Conservation (phyloP, 2,329 filamentous ascomycete species). For the Aspergillus ibericus region DNA sequence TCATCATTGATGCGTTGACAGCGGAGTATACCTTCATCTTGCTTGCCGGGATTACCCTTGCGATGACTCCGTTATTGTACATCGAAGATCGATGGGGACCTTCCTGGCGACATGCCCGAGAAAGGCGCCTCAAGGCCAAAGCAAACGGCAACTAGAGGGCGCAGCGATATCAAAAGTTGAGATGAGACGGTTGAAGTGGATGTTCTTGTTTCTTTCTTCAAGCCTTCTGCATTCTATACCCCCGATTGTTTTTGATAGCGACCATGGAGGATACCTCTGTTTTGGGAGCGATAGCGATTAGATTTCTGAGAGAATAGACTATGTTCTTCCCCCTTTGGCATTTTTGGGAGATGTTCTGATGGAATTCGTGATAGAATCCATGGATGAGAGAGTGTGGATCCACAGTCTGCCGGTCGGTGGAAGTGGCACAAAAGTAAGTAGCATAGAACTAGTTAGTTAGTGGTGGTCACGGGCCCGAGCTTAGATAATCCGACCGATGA, state of each 20-base stretch:
- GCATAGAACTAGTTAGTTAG: no score
- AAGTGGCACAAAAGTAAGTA: no score
- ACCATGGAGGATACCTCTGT: neutral
- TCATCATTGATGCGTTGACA: slow-evolving; percentile 33
- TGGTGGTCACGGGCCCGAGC: neutral
- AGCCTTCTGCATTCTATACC: neutral
- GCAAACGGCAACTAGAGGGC: neutral
- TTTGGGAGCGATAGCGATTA: neutral
- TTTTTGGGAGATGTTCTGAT: no score
- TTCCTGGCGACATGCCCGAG: slow-evolving; percentile 28
- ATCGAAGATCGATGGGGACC: slow-evolving; percentile 30
- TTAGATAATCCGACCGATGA: neutral
- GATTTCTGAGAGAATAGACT: neutral
- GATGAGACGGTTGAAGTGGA: neutral
- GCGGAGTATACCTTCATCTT: slow-evolving; percentile 30
- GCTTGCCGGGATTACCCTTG: slow-evolving; percentile 29
- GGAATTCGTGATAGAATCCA: no score
- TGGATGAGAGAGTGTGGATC: neutral
- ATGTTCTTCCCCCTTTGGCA: no score
- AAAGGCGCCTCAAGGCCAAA: slow-evolving; percentile 4
- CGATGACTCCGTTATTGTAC: slow-evolving; percentile 25
- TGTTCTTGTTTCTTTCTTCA: neutral
- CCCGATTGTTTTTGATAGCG: neutral
- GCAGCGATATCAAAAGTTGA: neutral
- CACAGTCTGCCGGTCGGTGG: neutral